Percentiles rank a stretch among this genome's conserved stretches.
Evolutionary conservation across 176 grass and related monocot species (phyloP).

Genomic region (Secale cereale): DNA sequence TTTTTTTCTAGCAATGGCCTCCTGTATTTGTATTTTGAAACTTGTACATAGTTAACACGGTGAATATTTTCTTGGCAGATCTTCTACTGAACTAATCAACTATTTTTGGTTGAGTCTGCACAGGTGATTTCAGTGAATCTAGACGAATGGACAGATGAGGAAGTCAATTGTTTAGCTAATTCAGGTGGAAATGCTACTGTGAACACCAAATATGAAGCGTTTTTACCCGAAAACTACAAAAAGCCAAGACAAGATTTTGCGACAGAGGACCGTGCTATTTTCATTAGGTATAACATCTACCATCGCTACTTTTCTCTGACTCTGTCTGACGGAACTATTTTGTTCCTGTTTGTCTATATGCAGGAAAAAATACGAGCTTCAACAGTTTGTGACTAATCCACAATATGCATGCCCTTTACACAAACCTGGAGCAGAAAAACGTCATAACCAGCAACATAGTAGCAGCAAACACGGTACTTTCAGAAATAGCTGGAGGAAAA

Average conservation of each 20-base stretch:
- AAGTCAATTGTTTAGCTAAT: conserved; percentile 65
- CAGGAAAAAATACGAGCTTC: conserved; percentile 94
- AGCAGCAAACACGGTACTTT: conserved; percentile 56
- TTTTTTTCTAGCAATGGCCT: neutral
- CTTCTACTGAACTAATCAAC: neutral
- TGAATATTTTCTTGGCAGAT: neutral
- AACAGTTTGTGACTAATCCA: conserved; percentile 69
- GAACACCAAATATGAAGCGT: conserved; percentile 85
- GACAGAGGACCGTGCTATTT: conserved; percentile 66
- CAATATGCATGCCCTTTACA: conserved; percentile 46
- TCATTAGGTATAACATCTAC: conserved; percentile 55
- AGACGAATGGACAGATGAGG: conserved; percentile 92
- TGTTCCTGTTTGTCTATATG: neutral
- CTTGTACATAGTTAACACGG: neutral
- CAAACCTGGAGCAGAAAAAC: conserved; percentile 52
- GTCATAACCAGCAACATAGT: conserved; percentile 44
- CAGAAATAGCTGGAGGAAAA: conserved; percentile 84
- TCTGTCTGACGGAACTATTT: neutral
- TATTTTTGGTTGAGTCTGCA: neutral
- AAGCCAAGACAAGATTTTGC: conserved; percentile 73
- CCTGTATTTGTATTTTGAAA: neutral
- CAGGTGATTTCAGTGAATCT: conserved; percentile 90
- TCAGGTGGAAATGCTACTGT: conserved; percentile 73
- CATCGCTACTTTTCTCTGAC: neutral
- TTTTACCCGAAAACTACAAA: conserved; percentile 62